Percentiles rank a stretch among this genome's conserved stretches.
These are phyloP conservation scores for Penicillium sp. DNA, from an alignment of 2,329 filamentous ascomycete genomes.

Conservation along the genomic window DNA sequence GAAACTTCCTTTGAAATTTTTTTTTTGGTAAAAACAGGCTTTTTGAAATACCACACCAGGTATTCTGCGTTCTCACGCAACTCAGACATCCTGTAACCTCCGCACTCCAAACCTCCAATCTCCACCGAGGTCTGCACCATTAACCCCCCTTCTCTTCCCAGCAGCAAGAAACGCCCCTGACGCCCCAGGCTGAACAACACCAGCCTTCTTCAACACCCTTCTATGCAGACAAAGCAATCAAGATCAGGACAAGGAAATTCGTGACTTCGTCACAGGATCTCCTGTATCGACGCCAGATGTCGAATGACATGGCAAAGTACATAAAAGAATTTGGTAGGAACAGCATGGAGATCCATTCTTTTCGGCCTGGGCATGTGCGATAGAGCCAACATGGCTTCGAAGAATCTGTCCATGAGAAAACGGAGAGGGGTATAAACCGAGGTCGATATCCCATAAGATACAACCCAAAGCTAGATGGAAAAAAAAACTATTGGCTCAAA, in stretches of 20 bases:
- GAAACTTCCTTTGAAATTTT: slow-evolving; percentile 26
- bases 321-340: slow-evolving; percentile 3
- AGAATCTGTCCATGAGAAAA: slow-evolving; percentile 16
- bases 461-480: slow-evolving; percentile 6
- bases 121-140: not conserved
- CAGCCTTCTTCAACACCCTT: slow-evolving; percentile 9
- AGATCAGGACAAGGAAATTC: slow-evolving; percentile 25
- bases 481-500: slow-evolving; percentile 1
- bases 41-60: slow-evolving; percentile 17
- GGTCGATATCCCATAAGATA: slow-evolving; percentile 19
- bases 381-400: slow-evolving; percentile 2
- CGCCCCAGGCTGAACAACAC: not conserved
- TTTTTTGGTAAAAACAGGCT: slow-evolving; percentile 27
- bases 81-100: not conserved
- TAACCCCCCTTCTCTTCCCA: not conserved
- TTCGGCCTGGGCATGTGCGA: not conserved
- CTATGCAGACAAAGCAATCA: slow-evolving; percentile 12
- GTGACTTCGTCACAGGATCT: slow-evolving; percentile 23
- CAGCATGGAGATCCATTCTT: not conserved
- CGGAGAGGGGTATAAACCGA: slow-evolving; percentile 16
- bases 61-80: slow-evolving; percentile 4
- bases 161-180: not conserved
- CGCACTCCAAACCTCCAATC: not conserved
- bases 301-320: slow-evolving; percentile 11
- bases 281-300: slow-evolving; percentile 13